Percentiles rank a stretch among this genome's conserved stretches.
Evolutionary conservation across 176 grass and related monocot species (phyloP).

Genomic region (Oryza brachyantha): DNA sequence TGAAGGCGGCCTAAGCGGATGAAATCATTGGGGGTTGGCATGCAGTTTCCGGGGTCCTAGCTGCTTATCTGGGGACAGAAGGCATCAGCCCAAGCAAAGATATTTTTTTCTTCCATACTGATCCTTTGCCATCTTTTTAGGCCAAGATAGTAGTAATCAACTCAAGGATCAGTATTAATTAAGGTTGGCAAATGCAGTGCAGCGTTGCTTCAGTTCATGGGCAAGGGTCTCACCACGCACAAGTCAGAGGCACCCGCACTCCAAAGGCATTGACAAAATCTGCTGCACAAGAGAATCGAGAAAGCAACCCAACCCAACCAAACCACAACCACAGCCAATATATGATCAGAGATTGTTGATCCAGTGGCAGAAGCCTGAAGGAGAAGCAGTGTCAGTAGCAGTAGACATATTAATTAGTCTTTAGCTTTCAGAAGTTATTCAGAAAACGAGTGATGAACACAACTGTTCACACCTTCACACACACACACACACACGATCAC

Average conservation of each 20-base stretch:
- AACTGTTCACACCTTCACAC: not conserved
- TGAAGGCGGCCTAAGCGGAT: not conserved
- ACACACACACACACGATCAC: not conserved
- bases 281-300: not conserved
- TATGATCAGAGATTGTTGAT: not conserved
- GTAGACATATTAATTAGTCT: not conserved
- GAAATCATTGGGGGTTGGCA: not conserved
- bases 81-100: conserved; percentile 41
- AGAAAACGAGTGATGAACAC: not conserved
- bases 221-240: conserved; percentile 7
- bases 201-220: conserved; percentile 37
- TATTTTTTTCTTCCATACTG: not conserved
- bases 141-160: conserved; percentile 23
- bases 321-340: not conserved
- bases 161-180: not conserved
- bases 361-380: not conserved
- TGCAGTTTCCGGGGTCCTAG: not conserved
- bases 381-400: not conserved
- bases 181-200: not conserved
- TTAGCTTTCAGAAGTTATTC: not conserved
- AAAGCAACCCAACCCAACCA: conserved; percentile 25
- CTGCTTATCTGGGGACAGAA: conserved; percentile 41
- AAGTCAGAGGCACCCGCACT: conserved; percentile 38
- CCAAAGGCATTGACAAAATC: conserved; percentile 63
- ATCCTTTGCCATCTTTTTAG: conserved; percentile 1